Base-by-base conservation (phyloP, 83 land plant genomes). In the Picea engelmannii region DNA sequence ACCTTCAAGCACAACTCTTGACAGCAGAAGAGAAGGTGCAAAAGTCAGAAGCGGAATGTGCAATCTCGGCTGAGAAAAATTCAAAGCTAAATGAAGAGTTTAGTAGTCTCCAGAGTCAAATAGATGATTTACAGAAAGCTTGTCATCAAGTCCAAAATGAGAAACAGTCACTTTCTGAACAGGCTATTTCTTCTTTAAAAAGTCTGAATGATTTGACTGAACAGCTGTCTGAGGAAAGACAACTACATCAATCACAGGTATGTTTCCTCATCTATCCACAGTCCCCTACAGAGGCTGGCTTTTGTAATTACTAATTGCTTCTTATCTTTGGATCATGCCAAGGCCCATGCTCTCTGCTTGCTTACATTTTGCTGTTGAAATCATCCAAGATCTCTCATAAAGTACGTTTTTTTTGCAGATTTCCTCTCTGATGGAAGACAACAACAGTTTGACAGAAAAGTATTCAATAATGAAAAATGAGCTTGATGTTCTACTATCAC, bases 191-290 rank as follows among this genome's bases (percentile, higher is more conserved):
- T 38, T 80, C 87, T 44, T 81, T 75, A 66, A 84, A 86, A 65
- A 73, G 68, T 6, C 23, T 86, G 15, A 88, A 87, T 60, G 88
- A 91, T 63, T 70, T 91, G 73, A 85, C 79, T 64, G 79, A 85
- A 10, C 68, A 87, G 67, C 80, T 82, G 52, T 21, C 85, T 66
- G 82, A 84, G 11, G 89, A 87, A 61, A 59, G 77, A 20, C 75
- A 91, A 76, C 80, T 35, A 21, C 84, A 90, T n/a, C 85, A 92
- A 55, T 81, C 86, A 62, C 92, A 90, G 92, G 95, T 92, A 31
- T 66, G 86, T 67, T 60, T 24, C 13, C 2, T 79, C 40, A 27
- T 62, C 38, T 31, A 58, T 66, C 21, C 17, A 12, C 12, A 27
- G 10, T 52, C 12, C 10, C 24, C 35, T 55, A 23, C 15, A 76